Evolutionary conservation across 805 yeast species (phyloP).

Genomic region (Kluyveromyces aestuarii): DNA sequence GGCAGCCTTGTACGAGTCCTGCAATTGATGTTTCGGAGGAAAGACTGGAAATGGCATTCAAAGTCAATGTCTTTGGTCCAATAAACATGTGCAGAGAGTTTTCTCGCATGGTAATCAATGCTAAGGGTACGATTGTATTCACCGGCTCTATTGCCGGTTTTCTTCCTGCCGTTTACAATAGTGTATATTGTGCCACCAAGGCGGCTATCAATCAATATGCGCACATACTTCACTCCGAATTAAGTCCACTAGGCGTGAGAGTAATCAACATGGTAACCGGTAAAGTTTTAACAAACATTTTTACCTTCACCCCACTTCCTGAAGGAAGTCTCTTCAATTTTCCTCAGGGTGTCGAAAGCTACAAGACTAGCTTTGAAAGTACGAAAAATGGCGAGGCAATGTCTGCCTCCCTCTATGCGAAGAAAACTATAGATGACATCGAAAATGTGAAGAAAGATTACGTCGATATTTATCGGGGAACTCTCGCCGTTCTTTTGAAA

Average conservation of each 20-base stretch:
- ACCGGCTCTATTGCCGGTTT: slow-evolving; percentile 68
- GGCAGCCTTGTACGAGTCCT: slow-evolving; percentile 64
- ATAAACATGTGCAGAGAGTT: slow-evolving; percentile 55
- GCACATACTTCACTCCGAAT: slow-evolving; percentile 49
- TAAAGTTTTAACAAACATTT: slow-evolving; percentile 63
- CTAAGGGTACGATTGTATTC: slow-evolving; percentile 61
- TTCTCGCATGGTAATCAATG: slow-evolving; percentile 44
- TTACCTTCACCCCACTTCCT: slow-evolving; percentile 55
- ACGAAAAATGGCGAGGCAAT: slow-evolving; percentile 64
- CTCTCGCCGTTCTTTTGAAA: slow-evolving; percentile 32
- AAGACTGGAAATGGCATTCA: slow-evolving; percentile 40
- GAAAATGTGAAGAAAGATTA: slow-evolving; percentile 26
- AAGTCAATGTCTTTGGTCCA: slow-evolving; percentile 66
- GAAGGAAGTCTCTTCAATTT: slow-evolving; percentile 42
- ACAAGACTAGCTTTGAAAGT: slow-evolving; percentile 23
- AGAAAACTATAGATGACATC: slow-evolving; percentile 44
- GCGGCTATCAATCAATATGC: slow-evolving; percentile 74
- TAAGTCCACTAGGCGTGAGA: slow-evolving; percentile 63
- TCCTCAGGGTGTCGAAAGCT: slow-evolving; percentile 41
- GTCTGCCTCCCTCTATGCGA: slow-evolving; percentile 49
- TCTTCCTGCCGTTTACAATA: slow-evolving; percentile 67
- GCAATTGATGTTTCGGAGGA: slow-evolving; percentile 58
- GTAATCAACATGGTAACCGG: slow-evolving; percentile 69
- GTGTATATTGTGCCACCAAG: slow-evolving; percentile 55
- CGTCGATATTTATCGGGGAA: slow-evolving; percentile 52